These are phyloP conservation scores for Pinus tabuliformis DNA, from an alignment of 75 land plant species.

Conservation along the genomic window DNA sequence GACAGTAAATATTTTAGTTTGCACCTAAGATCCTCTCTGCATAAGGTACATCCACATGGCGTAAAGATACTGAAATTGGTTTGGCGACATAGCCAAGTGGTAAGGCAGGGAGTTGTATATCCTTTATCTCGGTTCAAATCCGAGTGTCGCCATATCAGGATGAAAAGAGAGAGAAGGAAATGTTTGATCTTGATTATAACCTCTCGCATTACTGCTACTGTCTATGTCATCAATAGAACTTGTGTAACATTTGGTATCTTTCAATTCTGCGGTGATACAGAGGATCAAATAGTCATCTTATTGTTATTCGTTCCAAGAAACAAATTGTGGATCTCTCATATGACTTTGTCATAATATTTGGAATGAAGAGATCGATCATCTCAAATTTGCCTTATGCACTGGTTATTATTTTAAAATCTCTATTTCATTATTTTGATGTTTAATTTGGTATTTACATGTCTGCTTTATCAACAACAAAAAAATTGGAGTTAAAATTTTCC, in stretches of 20 bases:
- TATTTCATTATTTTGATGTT: neutral
- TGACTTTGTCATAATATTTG: neutral
- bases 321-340: neutral
- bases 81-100: slow-evolving; percentile 6
- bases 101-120: slow-evolving; percentile 5
- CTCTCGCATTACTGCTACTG: neutral
- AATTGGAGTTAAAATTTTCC: too few relatives aligned
- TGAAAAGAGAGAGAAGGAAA: neutral
- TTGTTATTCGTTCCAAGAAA: neutral
- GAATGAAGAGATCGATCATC: neutral
- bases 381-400: neutral
- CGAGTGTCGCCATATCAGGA: neutral
- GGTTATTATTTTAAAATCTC: neutral
- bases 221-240: neutral
- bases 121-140: slow-evolving; percentile 8
- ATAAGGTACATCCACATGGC: neutral
- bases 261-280: neutral
- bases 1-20: too few relatives aligned
- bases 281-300: neutral
- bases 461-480: neutral
- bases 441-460: neutral
- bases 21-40: too few relatives aligned
- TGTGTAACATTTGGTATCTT: neutral
- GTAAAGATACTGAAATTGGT: neutral
- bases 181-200: neutral